Base-by-base conservation (phyloP, 2,329 filamentous ascomycete species). In the Colletotrichum sp. region DNA sequence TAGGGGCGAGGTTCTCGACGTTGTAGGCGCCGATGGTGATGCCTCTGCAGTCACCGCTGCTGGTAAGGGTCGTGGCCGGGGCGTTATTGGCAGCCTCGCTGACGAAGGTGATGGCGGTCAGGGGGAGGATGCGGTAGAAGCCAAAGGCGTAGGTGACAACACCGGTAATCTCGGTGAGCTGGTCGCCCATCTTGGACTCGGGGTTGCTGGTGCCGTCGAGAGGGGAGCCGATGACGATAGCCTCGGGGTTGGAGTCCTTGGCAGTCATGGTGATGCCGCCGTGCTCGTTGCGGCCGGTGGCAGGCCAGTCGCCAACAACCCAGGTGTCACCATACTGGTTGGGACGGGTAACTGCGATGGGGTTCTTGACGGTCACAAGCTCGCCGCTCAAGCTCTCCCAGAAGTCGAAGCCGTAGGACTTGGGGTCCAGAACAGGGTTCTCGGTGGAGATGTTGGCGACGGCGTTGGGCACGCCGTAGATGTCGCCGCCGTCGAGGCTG, bases 361-460 rank as follows among this genome's bases (percentile, higher is more conserved):
- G 90, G 62, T 84, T 87, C 78, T 87, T 87, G 63, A 95, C 85
- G 1, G 91, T 94, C 16, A 95, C 93, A 9, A 94, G 86, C 83
- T 95, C 92, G 32, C 93, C 93, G 70, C 86, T 87, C 74, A 95
- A 84, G 77, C 90, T 92, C 87, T 95, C 92, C 93, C 93, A 95
- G 81, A 95, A 95, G 82, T 95, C 93, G 34, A 95, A 86, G 4
- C 93, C 93, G 80, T 92, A 95, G 57, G 86, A 84, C 26, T 85
- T 84, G 3, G 93, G 93, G 76, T 93, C 82, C 52, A 95, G 87
- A 16, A 85, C 85, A 0, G 93, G 93, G 81, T 95, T 95, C 39
- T 81, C 85, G 8, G 82, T 85, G 3, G 92, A 93, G 52, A 95
- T 81, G 78, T 88, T 88, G 77, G 86, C 89, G 52, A 86, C 85